A percentile compares a stretch with the other conserved stretches of the same genome.
Evolutionary conservation across 768 basidiomycete genomes (phyloP).

Genomic region (Pleurotus djamor): DNA sequence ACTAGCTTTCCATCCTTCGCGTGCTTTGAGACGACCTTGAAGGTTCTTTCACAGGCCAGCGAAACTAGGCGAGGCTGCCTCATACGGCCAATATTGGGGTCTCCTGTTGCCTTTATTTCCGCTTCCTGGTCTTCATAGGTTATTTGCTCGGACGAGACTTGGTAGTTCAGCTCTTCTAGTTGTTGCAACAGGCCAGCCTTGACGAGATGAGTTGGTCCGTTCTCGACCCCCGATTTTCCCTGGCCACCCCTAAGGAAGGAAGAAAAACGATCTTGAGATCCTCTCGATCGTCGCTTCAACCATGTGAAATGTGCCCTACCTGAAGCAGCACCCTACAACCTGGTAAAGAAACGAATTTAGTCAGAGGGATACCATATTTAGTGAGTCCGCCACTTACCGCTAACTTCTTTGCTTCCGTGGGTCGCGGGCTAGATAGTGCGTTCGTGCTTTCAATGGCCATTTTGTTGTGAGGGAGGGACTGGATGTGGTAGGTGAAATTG

Average conservation of each 20-base stretch:
- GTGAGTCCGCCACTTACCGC: not conserved
- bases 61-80: conserved; percentile 71
- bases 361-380: not conserved
- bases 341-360: not conserved
- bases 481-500: not conserved
- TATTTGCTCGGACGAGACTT: conserved; percentile 64
- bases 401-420: not conserved
- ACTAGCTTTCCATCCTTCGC: conserved; percentile 61
- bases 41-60: conserved; percentile 58
- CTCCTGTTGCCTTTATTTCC: conserved; percentile 39
- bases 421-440: not conserved
- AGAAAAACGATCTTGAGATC: not conserved
- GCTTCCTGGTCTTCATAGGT: conserved; percentile 40
- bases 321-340: conserved; percentile 3
- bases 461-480: not conserved
- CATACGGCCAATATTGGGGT: conserved; percentile 63
- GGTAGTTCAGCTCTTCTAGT: conserved; percentile 61
- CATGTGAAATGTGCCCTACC: not conserved
- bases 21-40: conserved; percentile 51
- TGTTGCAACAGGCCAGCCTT: conserved; percentile 62
- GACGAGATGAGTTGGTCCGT: conserved; percentile 67
- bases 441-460: conserved; percentile 2
- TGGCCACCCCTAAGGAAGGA: conserved; percentile 1
- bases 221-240: conserved; percentile 55
- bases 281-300: not conserved